These are phyloP conservation scores for Marasmius oreades DNA, from an alignment of 1,284 basidiomycete species.

Conservation along the genomic window DNA sequence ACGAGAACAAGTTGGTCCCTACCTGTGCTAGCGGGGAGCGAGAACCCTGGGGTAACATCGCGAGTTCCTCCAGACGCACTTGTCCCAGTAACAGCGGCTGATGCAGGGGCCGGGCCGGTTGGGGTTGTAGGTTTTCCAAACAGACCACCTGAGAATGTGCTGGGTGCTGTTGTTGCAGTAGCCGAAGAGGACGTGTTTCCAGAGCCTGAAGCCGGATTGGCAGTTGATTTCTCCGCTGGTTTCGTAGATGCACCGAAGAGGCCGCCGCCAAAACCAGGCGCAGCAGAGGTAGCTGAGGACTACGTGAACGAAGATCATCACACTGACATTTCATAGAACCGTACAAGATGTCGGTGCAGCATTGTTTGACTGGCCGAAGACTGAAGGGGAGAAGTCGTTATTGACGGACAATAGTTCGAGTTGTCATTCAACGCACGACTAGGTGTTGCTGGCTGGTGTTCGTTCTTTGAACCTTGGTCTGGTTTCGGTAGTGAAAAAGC, in stretches of 20 bases:
- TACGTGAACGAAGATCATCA: not conserved
- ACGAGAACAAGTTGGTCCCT: not conserved
- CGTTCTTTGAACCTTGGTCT: conserved; percentile 23
- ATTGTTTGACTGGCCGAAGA: conserved; percentile 26
- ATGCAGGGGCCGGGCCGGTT: conserved; percentile 11
- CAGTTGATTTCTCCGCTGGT: conserved; percentile 4
- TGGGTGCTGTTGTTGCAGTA: not conserved
- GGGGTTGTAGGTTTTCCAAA: conserved; percentile 14
- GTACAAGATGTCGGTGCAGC: conserved; percentile 9
- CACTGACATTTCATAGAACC: not conserved
- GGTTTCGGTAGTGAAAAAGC: conserved; percentile 28
- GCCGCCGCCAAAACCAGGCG: conserved; percentile 8
- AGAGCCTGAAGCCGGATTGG: not conserved
- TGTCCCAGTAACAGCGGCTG: conserved; percentile 1
- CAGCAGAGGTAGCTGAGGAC: conserved; percentile 5
- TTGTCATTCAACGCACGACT: not conserved
- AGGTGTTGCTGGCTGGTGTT: conserved; percentile 25
- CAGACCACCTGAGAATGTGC: not conserved
- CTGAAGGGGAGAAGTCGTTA: conserved; percentile 17
- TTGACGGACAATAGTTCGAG: not conserved
- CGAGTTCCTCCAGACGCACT: conserved; percentile 15
- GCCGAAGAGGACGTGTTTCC: conserved; percentile 12
- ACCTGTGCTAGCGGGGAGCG: conserved; percentile 14
- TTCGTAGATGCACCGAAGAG: conserved; percentile 6
- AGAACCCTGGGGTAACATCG: conserved; percentile 15